Percentiles rank a stretch among this genome's conserved stretches.
Conservation (phyloP, 2,329 filamentous ascomycete species). For the Balansia obtecta region DNA sequence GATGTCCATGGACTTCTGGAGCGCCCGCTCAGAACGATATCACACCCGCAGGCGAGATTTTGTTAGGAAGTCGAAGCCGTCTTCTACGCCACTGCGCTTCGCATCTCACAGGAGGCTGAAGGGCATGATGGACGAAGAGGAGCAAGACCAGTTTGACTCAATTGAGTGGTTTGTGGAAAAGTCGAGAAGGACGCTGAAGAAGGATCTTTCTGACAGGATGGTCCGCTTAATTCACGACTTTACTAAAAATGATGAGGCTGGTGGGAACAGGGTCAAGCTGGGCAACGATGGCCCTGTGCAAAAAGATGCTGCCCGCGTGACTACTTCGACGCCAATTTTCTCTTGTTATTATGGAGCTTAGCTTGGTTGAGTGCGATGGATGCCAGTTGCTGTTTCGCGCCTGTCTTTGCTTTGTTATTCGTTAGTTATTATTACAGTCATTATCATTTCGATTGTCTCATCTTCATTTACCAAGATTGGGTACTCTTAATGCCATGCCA, state of each 20-base stretch:
- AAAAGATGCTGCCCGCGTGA: neutral
- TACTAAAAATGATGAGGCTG: neutral
- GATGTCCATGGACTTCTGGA: constrained; percentile 31
- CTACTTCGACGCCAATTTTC: constrained; percentile 2
- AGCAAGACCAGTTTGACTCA: constrained; percentile 24
- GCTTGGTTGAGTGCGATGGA: neutral
- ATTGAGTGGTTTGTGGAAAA: constrained; percentile 9
- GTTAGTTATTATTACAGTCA: neutral
- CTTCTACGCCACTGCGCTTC: constrained; percentile 26
- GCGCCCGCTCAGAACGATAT: constrained; percentile 22
- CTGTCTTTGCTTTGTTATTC: neutral
- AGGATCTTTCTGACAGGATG: constrained; percentile 4
- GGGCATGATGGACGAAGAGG: constrained; percentile 18
- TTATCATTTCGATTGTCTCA: no score
- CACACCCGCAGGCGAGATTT: constrained; percentile 26
- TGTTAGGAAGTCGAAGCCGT: constrained; percentile 25
- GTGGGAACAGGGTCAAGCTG: neutral
- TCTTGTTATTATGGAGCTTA: constrained; percentile 4
- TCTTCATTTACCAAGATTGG: no score
- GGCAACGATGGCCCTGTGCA: neutral
- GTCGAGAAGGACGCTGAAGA: neutral
- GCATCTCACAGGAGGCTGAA: constrained; percentile 21
- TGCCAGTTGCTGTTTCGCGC: neutral
- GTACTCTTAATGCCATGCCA: no score
- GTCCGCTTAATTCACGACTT: constrained; percentile 5